These are phyloP conservation scores for Myxozyma sirexii DNA, from an alignment of 805 yeast genomes.

Conservation along the genomic window DNA sequence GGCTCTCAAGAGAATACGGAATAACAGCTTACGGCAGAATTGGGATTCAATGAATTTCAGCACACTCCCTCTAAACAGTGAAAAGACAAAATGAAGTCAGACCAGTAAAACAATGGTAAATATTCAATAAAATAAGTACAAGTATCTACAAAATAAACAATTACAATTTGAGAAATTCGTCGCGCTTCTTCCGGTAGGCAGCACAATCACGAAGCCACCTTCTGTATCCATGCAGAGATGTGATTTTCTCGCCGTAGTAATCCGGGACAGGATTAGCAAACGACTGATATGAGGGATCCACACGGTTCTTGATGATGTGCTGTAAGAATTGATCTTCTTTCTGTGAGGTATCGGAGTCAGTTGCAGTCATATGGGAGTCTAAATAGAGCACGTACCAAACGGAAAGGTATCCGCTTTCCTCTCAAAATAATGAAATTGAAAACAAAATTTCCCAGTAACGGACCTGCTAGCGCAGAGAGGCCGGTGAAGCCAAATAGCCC, in stretches of 20 bases:
- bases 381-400: slow-evolving; percentile 41
- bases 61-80: too few relatives aligned
- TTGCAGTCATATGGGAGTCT: neutral
- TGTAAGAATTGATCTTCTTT: slow-evolving; percentile 77
- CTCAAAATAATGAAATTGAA: slow-evolving; percentile 49
- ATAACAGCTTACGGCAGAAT: too few relatives aligned
- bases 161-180: slow-evolving; percentile 18
- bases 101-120: too few relatives aligned
- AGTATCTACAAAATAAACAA: neutral
- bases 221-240: slow-evolving; percentile 80
- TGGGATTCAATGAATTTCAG: too few relatives aligned
- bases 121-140: neutral
- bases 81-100: too few relatives aligned
- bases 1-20: too few relatives aligned
- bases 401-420: slow-evolving; percentile 21
- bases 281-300: slow-evolving; percentile 88
- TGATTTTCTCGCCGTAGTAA: slow-evolving; percentile 94
- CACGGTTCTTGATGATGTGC: slow-evolving; percentile 76
- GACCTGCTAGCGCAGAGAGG: slow-evolving; percentile 81
- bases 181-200: slow-evolving; percentile 79
- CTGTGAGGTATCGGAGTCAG: slow-evolving; percentile 9
- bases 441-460: slow-evolving; percentile 70
- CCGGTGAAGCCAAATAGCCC: slow-evolving; percentile 73
- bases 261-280: slow-evolving; percentile 95
- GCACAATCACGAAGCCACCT: slow-evolving; percentile 96